phyloP scores from a whole-genome alignment of 2,329 filamentous ascomycete genomes.

The Seiridium cupressi region DNA sequence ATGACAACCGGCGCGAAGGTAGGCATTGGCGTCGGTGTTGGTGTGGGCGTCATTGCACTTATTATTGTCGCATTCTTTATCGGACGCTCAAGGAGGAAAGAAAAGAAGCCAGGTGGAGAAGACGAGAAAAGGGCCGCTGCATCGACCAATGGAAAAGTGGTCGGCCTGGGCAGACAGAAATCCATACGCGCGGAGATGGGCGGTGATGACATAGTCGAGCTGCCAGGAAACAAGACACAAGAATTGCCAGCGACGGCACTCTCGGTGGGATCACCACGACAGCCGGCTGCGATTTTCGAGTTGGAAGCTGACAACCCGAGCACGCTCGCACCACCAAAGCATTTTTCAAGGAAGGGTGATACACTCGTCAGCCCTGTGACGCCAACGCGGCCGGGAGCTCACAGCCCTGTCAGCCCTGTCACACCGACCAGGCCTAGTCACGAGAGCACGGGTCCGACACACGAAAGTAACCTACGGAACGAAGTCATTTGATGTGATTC shows the following conservation, averaged over 20 bases:
- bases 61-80: neutral
- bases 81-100: neutral
- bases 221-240: neutral
- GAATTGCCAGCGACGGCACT: neutral
- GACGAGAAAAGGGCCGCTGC: neutral
- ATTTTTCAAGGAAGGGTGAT: neutral
- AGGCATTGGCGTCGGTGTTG: constrained; percentile 1
- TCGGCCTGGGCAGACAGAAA: neutral
- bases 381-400: neutral
- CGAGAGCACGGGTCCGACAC: neutral
- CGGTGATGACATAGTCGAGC: neutral
- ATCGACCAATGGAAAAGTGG: too few species aligned
- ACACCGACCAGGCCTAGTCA: neutral
- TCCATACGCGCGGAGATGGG: neutral
- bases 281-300: constrained; percentile 6
- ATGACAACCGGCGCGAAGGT: neutral
- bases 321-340: neutral
- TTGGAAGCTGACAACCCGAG: neutral
- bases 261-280: neutral
- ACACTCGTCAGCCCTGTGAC: neutral
- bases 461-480: neutral
- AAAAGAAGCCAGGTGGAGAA: neutral
- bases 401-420: neutral
- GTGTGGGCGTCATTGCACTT: constrained; percentile 1
- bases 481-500: neutral